Base-by-base conservation (phyloP, 2,329 filamentous ascomycete species). In the Diaporthe sp. region DNA sequence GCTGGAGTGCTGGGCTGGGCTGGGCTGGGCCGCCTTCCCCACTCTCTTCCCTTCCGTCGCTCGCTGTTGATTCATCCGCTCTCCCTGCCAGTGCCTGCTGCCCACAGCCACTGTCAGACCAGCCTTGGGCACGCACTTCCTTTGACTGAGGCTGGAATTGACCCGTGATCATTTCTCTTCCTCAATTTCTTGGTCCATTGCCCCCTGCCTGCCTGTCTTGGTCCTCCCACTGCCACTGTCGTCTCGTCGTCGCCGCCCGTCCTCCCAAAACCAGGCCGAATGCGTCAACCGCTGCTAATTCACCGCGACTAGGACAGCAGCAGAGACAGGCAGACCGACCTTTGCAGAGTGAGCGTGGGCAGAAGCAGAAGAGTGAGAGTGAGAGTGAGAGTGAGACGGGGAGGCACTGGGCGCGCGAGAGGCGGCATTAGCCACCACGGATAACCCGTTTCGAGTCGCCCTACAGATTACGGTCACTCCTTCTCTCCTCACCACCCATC, bases 401-500 rank as follows among this genome's bases (percentile, higher is more conserved):
- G 63, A 53, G 47, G n/a, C 63, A 68, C 35, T 37, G 63, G 63
- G 44, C 47, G 47, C 37, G 63, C 13, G 44, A 50, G 35, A 47
- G 63, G 63, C 63, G 63, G 63, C 63, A 68, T 68, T 68, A 75
- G 68, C 53, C 56, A 65, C 56, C 42, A 73, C 63, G 42, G 50
- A 66, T 55, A 71, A 61, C 59, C 70, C 50, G 39, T 56, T 63
- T 70, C 63, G 63, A 68, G 63, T 68, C 63, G 63, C 63, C 55
- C 72, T 73, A 69, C 55, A 53, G 65, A 30, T 61, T 58, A 58
- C 55, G 44, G 53, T 58, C 59, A 65, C 70, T 69, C 53, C 73
- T 69, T 50, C 73, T 75, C 73, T 69, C 73, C 65, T 73, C 50
- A 53, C 72, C 50, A 53, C 72, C 68, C 70, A 75, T 75, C 71